Evolutionary conservation across 2,329 filamentous ascomycete species (phyloP), one percentile per base, ranked within the genome.

Genomic region (Beauveria caledonica): DNA sequence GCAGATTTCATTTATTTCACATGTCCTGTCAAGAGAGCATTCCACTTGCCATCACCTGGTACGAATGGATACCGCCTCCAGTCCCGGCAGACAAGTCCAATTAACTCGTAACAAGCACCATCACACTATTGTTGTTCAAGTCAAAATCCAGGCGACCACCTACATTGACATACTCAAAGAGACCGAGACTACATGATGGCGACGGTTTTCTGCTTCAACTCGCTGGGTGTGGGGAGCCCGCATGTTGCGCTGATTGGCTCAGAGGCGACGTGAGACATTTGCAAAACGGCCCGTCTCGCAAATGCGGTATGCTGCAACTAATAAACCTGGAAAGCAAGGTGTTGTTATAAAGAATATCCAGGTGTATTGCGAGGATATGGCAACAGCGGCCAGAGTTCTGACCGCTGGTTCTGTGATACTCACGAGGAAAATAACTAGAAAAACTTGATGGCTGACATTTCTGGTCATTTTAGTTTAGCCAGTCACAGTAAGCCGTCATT

Each of bases 201-300:
- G 19, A 17, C 54, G 19, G 2, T 48, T 6, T 4, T 39, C 27
- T 15, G 11, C 46, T 44, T 23, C 17, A 17, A 51, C 23, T 42
- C 55, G 17, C 17, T 13, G 19, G 19, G 17, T 23, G 33, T 21
- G 45, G 5, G 21, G 36, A 29, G 21, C 21, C 33, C 55, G 33
- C 55, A 58, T 58, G 55, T 11, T 23, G 36, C 45, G 17, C 9
- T 33, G 55, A 58, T 58, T 58, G 55, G 55, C 55, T 50, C 33
- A 50, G 17, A 50, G 45, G 23, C 23, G 21, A 50, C 29, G 45
- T 29, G 33, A 58, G 15, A 21, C 10, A n/a, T 6, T 7, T 15
- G 15, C 19, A 49, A 44, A 50, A 42, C 17, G 45, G 55, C 45
- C 42, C 42, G 33, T n/a, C 54, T 27, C 11, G 11, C 29, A 25